Evolutionary conservation across 441 rosid species (phyloP).

Genomic region (Omphalea diandra): DNA sequence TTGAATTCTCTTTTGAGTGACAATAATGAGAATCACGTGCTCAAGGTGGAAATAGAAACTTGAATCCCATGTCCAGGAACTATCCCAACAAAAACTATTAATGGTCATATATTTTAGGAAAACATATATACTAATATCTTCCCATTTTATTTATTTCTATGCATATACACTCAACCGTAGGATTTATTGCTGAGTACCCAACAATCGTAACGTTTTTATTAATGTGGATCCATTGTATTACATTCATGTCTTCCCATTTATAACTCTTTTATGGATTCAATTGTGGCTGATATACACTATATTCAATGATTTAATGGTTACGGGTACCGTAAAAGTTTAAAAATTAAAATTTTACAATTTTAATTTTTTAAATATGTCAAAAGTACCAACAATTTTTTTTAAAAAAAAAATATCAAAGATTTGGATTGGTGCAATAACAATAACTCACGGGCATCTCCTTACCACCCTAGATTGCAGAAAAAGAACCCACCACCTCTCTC

Average conservation of each 20-base stretch:
- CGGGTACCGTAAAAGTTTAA: too few species aligned
- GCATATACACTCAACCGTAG: not conserved
- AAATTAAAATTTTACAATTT: too few species aligned
- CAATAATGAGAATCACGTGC: constrained; percentile 15
- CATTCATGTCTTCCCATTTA: not conserved
- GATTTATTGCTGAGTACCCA: not conserved
- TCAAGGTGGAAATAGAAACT: not conserved
- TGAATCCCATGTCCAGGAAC: constrained; percentile 9
- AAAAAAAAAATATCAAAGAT: not conserved
- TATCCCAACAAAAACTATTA: too few species aligned
- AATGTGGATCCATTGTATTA: constrained; percentile 1
- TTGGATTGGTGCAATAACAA: constrained; percentile 30
- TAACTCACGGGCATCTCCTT: constrained; percentile 63
- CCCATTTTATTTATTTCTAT: not conserved
- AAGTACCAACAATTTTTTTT: too few species aligned
- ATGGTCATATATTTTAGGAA: not conserved
- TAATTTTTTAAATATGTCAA: too few species aligned
- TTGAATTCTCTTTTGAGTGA: too few species aligned
- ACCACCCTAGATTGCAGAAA: constrained; percentile 19
- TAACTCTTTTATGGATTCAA: not conserved
- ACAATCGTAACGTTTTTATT: too few species aligned
- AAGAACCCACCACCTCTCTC: constrained; percentile 24
- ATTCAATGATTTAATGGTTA: too few species aligned
- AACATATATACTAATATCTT: too few species aligned
- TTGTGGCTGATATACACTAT: too few species aligned